Percentiles rank a stretch among this genome's conserved stretches.
Evolutionary conservation across 495 filamentous ascomycete genomes (phyloP).

Genomic region (Geoglossum glabrum): DNA sequence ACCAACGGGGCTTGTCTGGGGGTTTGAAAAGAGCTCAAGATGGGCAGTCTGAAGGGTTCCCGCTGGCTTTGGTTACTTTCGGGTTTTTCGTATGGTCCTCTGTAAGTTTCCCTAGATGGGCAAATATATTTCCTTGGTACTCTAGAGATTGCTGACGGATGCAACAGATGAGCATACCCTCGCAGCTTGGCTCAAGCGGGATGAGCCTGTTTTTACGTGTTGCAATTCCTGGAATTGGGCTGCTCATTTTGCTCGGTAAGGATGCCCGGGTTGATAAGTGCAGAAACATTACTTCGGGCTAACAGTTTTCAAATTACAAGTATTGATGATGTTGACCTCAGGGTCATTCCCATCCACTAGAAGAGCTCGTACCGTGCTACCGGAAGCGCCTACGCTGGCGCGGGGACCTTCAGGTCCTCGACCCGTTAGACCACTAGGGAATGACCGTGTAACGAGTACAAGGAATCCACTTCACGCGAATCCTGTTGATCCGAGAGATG

Average conservation of each 20-base stretch:
- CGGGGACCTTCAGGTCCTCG: neutral
- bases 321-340: neutral
- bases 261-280: neutral
- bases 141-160: neutral
- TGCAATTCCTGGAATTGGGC: neutral
- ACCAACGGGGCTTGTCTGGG: neutral
- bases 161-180: neutral
- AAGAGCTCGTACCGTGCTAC: neutral
- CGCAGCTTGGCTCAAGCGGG: neutral
- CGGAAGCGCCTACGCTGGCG: neutral
- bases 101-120: neutral
- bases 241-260: neutral
- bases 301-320: neutral
- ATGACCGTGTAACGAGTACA: neutral
- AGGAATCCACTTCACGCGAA: neutral
- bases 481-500: neutral
- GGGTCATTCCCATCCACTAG: neutral
- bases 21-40: neutral
- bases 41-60: neutral
- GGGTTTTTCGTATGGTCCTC: neutral
- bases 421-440: neutral
- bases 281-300: neutral
- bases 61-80: neutral
- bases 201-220: neutral
- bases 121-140: neutral